phyloP scores from a whole-genome alignment of 2,329 filamentous ascomycete genomes.

The Nemania bipapillata region DNA sequence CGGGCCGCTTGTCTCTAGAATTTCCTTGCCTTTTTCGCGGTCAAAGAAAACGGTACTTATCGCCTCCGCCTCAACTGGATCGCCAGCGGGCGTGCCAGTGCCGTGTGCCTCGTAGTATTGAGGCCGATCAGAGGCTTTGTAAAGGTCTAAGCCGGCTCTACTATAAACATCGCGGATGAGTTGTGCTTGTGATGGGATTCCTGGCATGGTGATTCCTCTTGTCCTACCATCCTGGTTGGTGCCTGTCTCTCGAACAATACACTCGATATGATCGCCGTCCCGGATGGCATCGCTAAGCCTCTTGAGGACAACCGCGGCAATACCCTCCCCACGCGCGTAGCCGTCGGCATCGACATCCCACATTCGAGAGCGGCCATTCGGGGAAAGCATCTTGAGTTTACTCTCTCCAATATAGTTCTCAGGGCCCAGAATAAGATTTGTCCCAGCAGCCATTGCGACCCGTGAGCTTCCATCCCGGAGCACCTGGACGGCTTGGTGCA shows the following conservation, averaged over 20 bases:
- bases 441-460: neutral
- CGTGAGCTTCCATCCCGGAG: neutral
- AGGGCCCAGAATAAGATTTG: conserved; percentile 38
- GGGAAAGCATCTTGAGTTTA: conserved; percentile 44
- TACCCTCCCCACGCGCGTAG: conserved; percentile 63
- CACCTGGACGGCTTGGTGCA: neutral
- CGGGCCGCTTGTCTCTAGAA: no score
- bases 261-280: conserved; percentile 52
- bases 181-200: conserved; percentile 32
- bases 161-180: conserved; percentile 41
- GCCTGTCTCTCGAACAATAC: conserved; percentile 51
- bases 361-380: conserved; percentile 51
- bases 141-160: conserved; percentile 31
- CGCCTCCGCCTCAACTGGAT: conserved; percentile 40
- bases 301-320: conserved; percentile 51
- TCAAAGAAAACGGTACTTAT: no score
- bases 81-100: conserved; percentile 44
- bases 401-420: conserved; percentile 39
- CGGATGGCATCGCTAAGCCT: conserved; percentile 48
- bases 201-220: conserved; percentile 41
- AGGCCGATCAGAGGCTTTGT: neutral
- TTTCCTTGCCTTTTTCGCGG: no score
- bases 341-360: conserved; percentile 61
- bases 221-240: conserved; percentile 43
- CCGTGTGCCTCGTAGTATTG: conserved; percentile 34